Percentiles rank a stretch among this genome's conserved stretches.
phyloP scores from a whole-genome alignment of 192 early-diverging fungal species.

The Mortierella alpina region DNA sequence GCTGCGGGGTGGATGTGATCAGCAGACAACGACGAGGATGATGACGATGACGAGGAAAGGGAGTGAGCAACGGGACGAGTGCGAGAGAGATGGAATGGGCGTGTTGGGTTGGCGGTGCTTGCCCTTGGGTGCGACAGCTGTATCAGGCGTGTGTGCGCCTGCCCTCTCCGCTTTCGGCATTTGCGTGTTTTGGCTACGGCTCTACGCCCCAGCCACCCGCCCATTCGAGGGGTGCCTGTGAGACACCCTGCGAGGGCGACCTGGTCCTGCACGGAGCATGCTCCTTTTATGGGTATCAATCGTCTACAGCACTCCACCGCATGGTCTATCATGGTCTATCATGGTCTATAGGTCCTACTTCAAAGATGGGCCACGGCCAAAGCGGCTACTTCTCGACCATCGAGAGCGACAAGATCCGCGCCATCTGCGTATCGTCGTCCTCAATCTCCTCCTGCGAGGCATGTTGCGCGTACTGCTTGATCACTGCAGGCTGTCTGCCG shows the following conservation, averaged over 20 bases:
- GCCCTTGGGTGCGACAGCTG: background rate
- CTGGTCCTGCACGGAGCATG: no score
- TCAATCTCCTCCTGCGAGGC: conserved; percentile 35
- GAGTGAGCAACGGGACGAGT: no score
- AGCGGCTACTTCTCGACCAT: conserved; percentile 43
- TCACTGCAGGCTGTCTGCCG: conserved; percentile 12
- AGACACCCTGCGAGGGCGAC: no score
- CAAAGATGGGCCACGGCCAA: background rate
- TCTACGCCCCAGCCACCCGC: no score
- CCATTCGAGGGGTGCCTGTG: background rate
- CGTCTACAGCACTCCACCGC: no score
- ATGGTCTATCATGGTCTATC: no score
- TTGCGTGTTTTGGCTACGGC: background rate
- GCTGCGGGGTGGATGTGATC: no score
- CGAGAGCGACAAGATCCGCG: conserved; percentile 42
- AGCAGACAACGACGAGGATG: background rate
- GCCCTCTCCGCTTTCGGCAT: background rate
- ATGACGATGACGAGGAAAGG: no score
- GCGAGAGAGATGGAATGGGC: background rate
- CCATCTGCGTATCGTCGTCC: conserved; percentile 44
- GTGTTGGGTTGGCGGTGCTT: no score
- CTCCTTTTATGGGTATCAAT: no score
- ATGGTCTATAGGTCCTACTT: background rate
- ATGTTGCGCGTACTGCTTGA: conserved; percentile 21
- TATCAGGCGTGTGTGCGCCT: background rate